phyloP scores from a whole-genome alignment of 768 basidiomycete genomes.

The Mycena galericulata region DNA sequence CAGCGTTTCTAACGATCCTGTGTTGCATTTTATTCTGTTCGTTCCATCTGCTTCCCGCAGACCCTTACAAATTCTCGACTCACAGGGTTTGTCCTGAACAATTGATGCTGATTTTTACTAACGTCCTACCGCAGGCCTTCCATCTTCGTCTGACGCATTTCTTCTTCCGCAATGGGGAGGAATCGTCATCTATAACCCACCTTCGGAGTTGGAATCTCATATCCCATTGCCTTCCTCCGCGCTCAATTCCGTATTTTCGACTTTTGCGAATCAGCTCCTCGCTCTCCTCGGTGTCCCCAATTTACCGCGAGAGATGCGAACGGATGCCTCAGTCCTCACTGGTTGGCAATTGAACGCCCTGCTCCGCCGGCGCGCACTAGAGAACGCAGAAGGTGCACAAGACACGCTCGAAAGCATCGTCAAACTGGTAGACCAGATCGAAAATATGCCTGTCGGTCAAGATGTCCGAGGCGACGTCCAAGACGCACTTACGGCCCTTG shows the following conservation, averaged over 20 bases:
- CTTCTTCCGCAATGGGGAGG: conserved; percentile 96
- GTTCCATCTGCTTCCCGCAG: conserved; percentile 77
- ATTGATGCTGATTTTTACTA: conserved; percentile 15
- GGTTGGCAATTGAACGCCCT: conserved; percentile 89
- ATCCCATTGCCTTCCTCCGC: conserved; percentile 55
- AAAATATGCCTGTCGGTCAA: conserved; percentile 91
- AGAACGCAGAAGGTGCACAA: conserved; percentile 74
- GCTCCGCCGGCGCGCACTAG: conserved; percentile 72
- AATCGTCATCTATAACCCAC: conserved; percentile 81
- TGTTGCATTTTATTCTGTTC: conserved; percentile 92
- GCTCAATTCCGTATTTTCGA: conserved; percentile 66
- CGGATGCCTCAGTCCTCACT: conserved; percentile 52
- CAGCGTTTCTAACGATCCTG: conserved; percentile 92
- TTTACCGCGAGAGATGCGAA: conserved; percentile 60
- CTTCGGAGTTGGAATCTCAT: conserved; percentile 42
- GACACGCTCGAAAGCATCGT: conserved; percentile 88
- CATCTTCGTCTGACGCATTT: conserved; percentile 74
- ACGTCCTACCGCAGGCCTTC: conserved; percentile 54
- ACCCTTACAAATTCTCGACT: conserved; percentile 76
- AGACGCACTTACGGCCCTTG: conserved; percentile 76
- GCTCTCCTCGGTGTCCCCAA: conserved; percentile 84
- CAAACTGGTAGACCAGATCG: conserved; percentile 85
- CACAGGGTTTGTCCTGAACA: conserved; percentile 53
- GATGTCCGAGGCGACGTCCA: conserved; percentile 81
- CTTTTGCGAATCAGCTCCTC: conserved; percentile 79